A percentile compares a stretch with the other conserved stretches of the same genome.
These are phyloP conservation scores for Claviceps capensis DNA, from an alignment of 2,329 filamentous ascomycete genomes.

Conservation along the genomic window DNA sequence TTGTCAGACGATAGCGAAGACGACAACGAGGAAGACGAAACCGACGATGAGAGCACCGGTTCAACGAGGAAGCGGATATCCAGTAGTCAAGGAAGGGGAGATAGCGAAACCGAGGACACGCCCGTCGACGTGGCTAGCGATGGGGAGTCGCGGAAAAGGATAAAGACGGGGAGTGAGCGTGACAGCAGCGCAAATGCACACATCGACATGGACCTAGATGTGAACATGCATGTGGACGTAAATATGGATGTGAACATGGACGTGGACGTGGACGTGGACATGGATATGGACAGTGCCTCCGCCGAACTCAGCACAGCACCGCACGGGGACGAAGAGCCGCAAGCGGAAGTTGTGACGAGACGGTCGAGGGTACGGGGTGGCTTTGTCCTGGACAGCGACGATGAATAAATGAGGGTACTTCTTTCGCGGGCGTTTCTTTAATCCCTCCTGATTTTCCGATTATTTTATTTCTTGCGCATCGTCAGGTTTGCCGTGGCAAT, in stretches of 20 bases:
- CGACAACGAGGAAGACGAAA: slow-evolving; percentile 10
- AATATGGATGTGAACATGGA: slow-evolving; percentile 17
- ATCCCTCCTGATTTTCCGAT: too few species aligned
- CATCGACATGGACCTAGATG: slow-evolving; percentile 12
- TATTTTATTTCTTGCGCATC: background rate
- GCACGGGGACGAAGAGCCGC: slow-evolving; percentile 9
- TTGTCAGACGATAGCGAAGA: slow-evolving; percentile 13
- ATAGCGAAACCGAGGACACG: slow-evolving; percentile 14
- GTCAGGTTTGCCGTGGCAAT: too few species aligned
- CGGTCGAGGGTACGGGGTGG: slow-evolving; percentile 35
- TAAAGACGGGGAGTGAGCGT: slow-evolving; percentile 15
- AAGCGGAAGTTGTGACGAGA: slow-evolving; percentile 17
- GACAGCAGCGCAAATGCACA: slow-evolving; percentile 12
- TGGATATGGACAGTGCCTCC: too few species aligned
- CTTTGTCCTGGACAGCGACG: slow-evolving; percentile 46
- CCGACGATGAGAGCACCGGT: slow-evolving; percentile 10
- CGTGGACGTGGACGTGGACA: slow-evolving; percentile 14
- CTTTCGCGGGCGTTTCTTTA: background rate
- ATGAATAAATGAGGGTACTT: slow-evolving; percentile 20
- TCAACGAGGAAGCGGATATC: slow-evolving; percentile 9
- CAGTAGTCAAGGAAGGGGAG: slow-evolving; percentile 7
- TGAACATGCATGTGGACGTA: slow-evolving; percentile 9
- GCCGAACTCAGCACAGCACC: background rate
- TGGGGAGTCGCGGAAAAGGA: slow-evolving; percentile 23
- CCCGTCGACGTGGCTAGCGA: slow-evolving; percentile 18